Percentiles rank a stretch among this genome's conserved stretches.
Conservation (phyloP, 805 yeast genomes). For the Henningerozyma blattae region DNA sequence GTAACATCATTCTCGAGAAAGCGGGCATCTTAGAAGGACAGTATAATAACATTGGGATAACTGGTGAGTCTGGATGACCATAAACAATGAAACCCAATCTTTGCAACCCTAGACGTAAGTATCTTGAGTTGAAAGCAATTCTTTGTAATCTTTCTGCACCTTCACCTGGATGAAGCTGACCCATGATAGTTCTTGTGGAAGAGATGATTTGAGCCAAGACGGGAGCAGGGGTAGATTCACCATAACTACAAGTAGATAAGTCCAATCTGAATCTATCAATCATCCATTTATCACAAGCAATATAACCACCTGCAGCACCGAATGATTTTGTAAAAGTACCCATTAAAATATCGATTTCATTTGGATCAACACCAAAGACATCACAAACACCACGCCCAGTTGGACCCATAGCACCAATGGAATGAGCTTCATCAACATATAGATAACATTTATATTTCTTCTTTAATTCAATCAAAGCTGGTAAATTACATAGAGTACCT, state of each 20-base stretch:
- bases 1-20: constrained; percentile 69
- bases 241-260: constrained; percentile 60
- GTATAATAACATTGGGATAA: constrained; percentile 76
- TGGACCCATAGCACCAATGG: constrained; percentile 98
- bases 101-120: constrained; percentile 79
- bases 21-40: constrained; percentile 94
- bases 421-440: constrained; percentile 96
- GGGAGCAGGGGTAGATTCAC: constrained; percentile 86
- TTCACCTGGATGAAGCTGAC: constrained; percentile 82
- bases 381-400: constrained; percentile 92
- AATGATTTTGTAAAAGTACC: constrained; percentile 96
- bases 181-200: constrained; percentile 66
- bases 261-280: constrained; percentile 67
- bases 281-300: constrained; percentile 61
- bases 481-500: constrained; percentile 80
- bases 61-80: constrained; percentile 96
- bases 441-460: constrained; percentile 80
- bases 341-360: constrained; percentile 77
- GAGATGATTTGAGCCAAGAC: constrained; percentile 80
- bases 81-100: constrained; percentile 87
- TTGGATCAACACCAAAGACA: constrained; percentile 71
- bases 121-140: constrained; percentile 92
- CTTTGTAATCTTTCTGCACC: constrained; percentile 85
- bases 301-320: constrained; percentile 98
- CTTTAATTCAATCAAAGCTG: constrained; percentile 57